Conservation (phyloP, 208 protist genomes). For the Trypanosoma mega region DNA sequence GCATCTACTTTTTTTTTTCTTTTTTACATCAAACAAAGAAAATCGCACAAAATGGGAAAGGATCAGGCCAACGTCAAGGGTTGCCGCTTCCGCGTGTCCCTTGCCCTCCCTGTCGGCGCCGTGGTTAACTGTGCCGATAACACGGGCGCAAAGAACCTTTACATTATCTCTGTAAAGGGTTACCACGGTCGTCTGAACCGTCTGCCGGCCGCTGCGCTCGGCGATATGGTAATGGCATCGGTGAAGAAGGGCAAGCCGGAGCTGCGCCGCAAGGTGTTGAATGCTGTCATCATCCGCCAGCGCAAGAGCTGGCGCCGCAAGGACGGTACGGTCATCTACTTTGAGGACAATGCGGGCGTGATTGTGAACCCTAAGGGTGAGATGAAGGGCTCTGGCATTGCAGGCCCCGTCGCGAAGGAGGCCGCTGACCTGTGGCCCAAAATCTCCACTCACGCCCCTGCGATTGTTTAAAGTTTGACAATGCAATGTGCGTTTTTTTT, state of each 20-base stretch:
- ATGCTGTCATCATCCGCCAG: conserved; percentile 98
- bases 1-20: conserved; percentile 21
- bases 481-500: conserved; percentile 13
- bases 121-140: conserved; percentile 99
- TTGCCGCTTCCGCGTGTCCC: conserved; percentile 98
- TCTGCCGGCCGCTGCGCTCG: conserved; percentile 96
- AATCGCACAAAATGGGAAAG: conserved; percentile 82
- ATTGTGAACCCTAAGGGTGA: conserved; percentile 99
- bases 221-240: conserved; percentile 99
- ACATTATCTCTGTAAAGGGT: conserved; percentile 99
- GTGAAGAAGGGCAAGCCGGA: conserved; percentile 99
- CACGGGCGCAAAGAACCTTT: conserved; percentile 99
- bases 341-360: conserved; percentile 99
- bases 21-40: conserved; percentile 21
- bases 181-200: conserved; percentile 98
- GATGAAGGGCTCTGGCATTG: conserved; percentile 99
- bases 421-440: conserved; percentile 99
- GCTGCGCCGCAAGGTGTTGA: conserved; percentile 98
- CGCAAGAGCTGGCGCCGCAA: conserved; percentile 98
- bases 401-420: conserved; percentile 99
- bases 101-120: conserved; percentile 98
- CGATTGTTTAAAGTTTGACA: conserved; percentile 92
- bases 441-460: conserved; percentile 95
- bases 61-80: conserved; percentile 90
- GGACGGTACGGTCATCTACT: conserved; percentile 99